Evolutionary conservation across 106 monocot genomes (phyloP).

Genomic region (Dendrobium huoshanense): DNA sequence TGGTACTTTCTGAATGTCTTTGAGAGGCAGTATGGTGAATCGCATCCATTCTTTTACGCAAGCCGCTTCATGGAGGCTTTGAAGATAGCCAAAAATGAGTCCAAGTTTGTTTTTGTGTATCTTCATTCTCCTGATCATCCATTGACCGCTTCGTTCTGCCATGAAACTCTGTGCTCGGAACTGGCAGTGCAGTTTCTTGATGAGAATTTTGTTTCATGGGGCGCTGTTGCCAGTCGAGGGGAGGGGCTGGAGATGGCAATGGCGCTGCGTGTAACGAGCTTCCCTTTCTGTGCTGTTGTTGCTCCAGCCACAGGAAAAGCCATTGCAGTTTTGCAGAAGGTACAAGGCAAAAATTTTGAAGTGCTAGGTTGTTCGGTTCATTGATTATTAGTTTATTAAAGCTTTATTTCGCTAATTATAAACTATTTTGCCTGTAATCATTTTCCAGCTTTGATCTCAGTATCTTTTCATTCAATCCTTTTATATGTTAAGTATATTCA

Average conservation of each 20-base stretch:
- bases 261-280: constrained; percentile 12
- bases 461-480: too few species aligned
- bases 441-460: too few species aligned
- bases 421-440: too few species aligned
- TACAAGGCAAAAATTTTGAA: background rate
- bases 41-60: constrained; percentile 30
- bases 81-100: constrained; percentile 20
- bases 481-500: too few species aligned
- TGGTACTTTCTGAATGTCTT: background rate
- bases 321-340: constrained; percentile 31
- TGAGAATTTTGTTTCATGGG: constrained; percentile 34
- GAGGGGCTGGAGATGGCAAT: constrained; percentile 20
- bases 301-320: constrained; percentile 13
- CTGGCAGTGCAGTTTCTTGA: constrained; percentile 25
- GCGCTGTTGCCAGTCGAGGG: constrained; percentile 6
- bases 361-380: too few species aligned
- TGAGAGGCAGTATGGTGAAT: background rate
- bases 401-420: background rate
- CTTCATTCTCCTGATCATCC: constrained; percentile 26
- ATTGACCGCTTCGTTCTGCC: constrained; percentile 16
- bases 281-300: constrained; percentile 30
- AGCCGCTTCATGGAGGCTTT: constrained; percentile 16
- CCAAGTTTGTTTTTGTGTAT: constrained; percentile 30
- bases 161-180: constrained; percentile 22
- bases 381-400: too few species aligned